These are phyloP conservation scores for Mastigamoeba balamuthi DNA, from an alignment of 78 protist species.

Conservation along the genomic window DNA sequence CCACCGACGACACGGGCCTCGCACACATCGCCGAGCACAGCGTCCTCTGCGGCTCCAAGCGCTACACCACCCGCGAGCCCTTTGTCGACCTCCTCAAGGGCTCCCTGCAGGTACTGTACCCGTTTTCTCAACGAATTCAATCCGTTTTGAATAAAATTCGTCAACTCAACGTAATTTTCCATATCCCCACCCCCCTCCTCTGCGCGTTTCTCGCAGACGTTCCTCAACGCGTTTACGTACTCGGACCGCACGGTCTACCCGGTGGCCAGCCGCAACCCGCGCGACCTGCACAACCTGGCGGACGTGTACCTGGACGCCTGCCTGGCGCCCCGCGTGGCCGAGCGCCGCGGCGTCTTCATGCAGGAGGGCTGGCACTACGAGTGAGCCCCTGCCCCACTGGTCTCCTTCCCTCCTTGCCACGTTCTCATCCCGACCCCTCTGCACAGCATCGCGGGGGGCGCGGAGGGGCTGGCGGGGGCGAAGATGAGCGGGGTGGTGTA, in stretches of 20 bases:
- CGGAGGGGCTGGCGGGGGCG: background rate
- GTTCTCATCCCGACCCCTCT: too few relatives aligned
- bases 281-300: slow-evolving; percentile 38
- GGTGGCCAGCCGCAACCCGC: slow-evolving; percentile 40
- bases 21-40: slow-evolving; percentile 81
- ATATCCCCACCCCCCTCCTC: background rate
- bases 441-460: background rate
- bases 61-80: slow-evolving; percentile 59
- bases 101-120: background rate
- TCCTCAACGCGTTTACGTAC: background rate
- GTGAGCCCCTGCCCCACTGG: too few relatives aligned
- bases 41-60: slow-evolving; percentile 57
- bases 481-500: slow-evolving; percentile 56
- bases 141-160: background rate
- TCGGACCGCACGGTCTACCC: slow-evolving; percentile 56
- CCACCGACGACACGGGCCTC: slow-evolving; percentile 35
- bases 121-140: background rate
- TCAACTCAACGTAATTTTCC: background rate
- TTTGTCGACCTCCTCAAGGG: slow-evolving; percentile 53
- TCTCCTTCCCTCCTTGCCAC: too few relatives aligned
- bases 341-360: slow-evolving; percentile 6
- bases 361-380: slow-evolving; percentile 65
- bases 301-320: slow-evolving; percentile 53
- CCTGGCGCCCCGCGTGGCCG: slow-evolving; percentile 14
- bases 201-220: background rate